Base-by-base conservation (phyloP, 805 yeast species). In the Phaffomyces thermotolerans region DNA sequence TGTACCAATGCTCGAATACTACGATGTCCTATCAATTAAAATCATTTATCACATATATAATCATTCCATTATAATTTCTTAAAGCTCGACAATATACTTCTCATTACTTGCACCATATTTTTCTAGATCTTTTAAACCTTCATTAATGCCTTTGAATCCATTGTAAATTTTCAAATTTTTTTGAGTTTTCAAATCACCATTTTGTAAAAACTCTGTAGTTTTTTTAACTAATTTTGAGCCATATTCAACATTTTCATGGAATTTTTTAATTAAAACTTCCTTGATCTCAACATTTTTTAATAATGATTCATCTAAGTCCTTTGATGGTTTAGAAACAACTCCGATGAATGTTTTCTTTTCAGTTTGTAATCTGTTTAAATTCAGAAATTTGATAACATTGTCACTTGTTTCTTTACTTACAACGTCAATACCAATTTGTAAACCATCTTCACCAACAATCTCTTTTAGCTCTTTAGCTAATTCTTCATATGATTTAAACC, bases 371-470 rank as follows among this genome's bases (percentile, higher is more conserved):
- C 50, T 53, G 10, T 52, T 45, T n/a, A 52, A 22, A 32, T 61
- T 56, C 18, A 68, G 43, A 2, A 68, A 47, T 14, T 57, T 57
- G 10, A 65, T 45, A 4, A 69, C 59, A 8, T 47, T 40, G 4
- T 57, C 53, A 4, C 74, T 63, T 8, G 72, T 68, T 34, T 64
- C 62, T 42, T 64, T 67, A 4, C 74, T 69, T 15, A 69, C 68
- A 44, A 71, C 68, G 51, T 71, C 75, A 35, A 71, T 62, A n/a
- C 70, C 75, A 47, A 55, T 63, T 22, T 58, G 56, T 5, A 68
- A 43, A 9, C 63, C 62, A 6, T 57, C 51, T 10, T 54, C 53
- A 8, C 61, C 60, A 2, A 59, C 50, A 13, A 52, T 49, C n/a
- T 47, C 53, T 7, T 36, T 13, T 10, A 64, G 27, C 32, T 52